Base-by-base conservation (phyloP, 2,329 filamentous ascomycete genomes). In the Microdochium paspali region DNA sequence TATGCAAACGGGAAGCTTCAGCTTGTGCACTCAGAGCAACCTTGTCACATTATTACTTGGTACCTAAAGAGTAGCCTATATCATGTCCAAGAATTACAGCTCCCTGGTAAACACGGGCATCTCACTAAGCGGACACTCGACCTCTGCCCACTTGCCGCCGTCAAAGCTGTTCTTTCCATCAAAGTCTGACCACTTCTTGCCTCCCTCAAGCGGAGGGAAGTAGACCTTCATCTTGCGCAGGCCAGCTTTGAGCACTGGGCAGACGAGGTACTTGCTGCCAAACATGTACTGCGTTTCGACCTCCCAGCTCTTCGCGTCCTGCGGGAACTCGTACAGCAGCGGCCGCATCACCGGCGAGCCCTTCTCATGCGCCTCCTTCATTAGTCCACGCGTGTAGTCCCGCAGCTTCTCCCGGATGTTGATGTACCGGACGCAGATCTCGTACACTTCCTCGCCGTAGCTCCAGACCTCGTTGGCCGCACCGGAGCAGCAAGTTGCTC, bases 401-500 rank as follows among this genome's bases (percentile, higher is more conserved):
- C 80, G 66, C 57, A 85, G 49, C 28, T 70, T 57, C 60, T 85
- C 81, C 2, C 81, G 69, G 12, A 85, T 65, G 4, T 55, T 52
- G 57, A 86, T 69, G 52, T 83, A 84, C 53, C 69, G 76, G 56
- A 71, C 69, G 58, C 77, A 81, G 26, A 85, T 81, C 26, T 65
- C 68, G 50, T 80, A 82, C 0, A 81, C 73, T 24, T 78, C 70
- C 6, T 74, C 69, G 0, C 82, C 80, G 54, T 83, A 85, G 1
- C 73, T 80, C 81, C 81, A 85, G 1, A 85, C 74, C 59, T 85
- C 82, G 53, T 84, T 83, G 0, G 67, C 60, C 0, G 74, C 78
- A 13, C 79, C 80, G 51, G 58, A 74, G 53, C 48, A 69, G 58
- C 61, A 77, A 64, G 53, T 72, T 1, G 56, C 61, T 24, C 61